Evolutionary conservation across 2,329 filamentous ascomycete species (phyloP).

Genomic region (Fusarium subglutinans): DNA sequence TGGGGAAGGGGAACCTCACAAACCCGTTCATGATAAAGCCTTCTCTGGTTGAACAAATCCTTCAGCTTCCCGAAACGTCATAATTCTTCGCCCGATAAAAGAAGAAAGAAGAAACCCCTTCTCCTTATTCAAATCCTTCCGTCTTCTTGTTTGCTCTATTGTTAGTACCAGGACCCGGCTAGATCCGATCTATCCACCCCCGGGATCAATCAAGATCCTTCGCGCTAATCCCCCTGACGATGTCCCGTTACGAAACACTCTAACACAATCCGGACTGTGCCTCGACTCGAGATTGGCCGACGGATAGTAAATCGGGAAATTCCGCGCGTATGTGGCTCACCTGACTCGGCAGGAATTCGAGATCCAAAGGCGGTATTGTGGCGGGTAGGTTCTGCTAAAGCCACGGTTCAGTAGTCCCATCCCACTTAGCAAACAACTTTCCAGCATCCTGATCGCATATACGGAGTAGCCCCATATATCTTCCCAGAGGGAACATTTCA

Average conservation of each 20-base stretch:
- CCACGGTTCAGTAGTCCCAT: not conserved
- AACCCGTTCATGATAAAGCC: not conserved
- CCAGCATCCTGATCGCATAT: not conserved
- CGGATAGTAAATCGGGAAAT: not conserved
- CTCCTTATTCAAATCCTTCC: not conserved
- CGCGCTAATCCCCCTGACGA: not conserved
- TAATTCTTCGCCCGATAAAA: not conserved
- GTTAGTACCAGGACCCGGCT: not conserved
- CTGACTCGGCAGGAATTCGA: not conserved
- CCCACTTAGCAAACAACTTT: not conserved
- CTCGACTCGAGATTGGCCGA: not conserved
- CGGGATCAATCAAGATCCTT: conserved; percentile 5
- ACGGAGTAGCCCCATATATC: not conserved
- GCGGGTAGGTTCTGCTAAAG: not conserved
- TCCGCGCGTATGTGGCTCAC: not conserved
- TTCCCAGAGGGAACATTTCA: not conserved
- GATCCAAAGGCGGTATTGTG: not conserved
- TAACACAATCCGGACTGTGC: not conserved
- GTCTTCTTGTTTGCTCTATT: not conserved
- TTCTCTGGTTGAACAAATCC: not conserved
- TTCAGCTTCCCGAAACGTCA: not conserved
- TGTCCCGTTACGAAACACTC: not conserved
- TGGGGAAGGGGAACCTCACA: not conserved
- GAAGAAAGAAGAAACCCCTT: not conserved
- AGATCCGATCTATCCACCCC: not conserved